These are phyloP conservation scores for Dictyostelium brefeldianum DNA, from an alignment of 78 protist species.

Conservation along the genomic window DNA sequence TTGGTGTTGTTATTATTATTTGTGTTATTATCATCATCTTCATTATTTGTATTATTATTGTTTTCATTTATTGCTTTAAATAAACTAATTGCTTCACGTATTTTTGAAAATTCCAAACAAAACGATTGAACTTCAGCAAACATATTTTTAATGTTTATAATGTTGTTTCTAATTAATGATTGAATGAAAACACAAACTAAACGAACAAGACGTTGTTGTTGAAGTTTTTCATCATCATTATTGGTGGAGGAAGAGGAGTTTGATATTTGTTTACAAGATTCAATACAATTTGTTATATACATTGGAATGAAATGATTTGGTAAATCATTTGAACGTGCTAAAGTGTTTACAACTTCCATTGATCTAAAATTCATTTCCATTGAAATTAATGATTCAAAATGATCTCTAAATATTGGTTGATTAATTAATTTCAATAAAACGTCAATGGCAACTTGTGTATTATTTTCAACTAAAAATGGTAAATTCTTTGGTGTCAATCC, in stretches of 20 bases:
- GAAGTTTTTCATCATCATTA: conserved; percentile 82
- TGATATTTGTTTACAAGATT: conserved; percentile 81
- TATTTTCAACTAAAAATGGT: conserved; percentile 91
- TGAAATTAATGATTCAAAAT: conserved; percentile 88
- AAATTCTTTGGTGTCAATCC: conserved; percentile 89
- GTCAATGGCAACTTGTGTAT: conserved; percentile 92
- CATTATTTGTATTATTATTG: background rate
- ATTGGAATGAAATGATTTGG: conserved; percentile 92
- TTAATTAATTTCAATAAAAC: conserved; percentile 87
- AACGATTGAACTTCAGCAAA: conserved; percentile 85
- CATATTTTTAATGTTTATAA: conserved; percentile 87
- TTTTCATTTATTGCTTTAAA: conserved; percentile 55
- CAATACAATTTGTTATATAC: conserved; percentile 94
- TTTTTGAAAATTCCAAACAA: conserved; percentile 87
- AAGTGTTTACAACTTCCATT: conserved; percentile 95
- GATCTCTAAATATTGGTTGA: conserved; percentile 79
- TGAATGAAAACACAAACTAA: conserved; percentile 95
- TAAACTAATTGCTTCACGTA: conserved; percentile 75
- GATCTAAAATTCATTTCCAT: conserved; percentile 93
- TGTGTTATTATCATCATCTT: background rate
- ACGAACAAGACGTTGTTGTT: conserved; percentile 89
- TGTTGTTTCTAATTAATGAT: conserved; percentile 92
- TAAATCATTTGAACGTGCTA: conserved; percentile 91
- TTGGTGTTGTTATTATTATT: conserved; percentile 13
- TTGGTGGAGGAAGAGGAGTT: conserved; percentile 23